Conservation (phyloP, 192 early-diverging fungal genomes). For the Mortierella hygrophila region DNA sequence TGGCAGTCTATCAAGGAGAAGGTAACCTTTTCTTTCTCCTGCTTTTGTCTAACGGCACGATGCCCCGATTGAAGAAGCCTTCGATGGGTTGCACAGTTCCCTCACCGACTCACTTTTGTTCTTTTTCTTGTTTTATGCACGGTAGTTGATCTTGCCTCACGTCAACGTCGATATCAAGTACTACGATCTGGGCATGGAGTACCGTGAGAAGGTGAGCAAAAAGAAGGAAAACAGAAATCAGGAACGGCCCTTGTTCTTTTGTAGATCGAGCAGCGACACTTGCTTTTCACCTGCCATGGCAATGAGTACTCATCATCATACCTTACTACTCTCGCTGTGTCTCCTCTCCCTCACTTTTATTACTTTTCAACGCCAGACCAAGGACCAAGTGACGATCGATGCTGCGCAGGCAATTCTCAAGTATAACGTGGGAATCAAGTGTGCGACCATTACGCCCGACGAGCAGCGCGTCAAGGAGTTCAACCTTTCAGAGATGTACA, state of each 20-base stretch:
- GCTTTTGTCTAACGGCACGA: neutral
- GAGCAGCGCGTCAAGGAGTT: conserved; percentile 95
- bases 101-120: neutral
- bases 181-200: conserved; percentile 95
- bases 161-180: conserved; percentile 95
- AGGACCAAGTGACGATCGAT: conserved; percentile 88
- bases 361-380: conserved; percentile 43
- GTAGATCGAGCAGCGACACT: neutral
- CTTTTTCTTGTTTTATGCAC: neutral
- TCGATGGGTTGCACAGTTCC: neutral
- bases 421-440: conserved; percentile 99
- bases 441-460: conserved; percentile 99
- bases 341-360: neutral
- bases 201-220: conserved; percentile 80
- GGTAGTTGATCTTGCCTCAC: conserved; percentile 87
- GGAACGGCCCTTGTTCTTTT: neutral
- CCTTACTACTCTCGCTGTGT: no score
- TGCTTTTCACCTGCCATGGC: neutral
- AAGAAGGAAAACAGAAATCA: neutral
- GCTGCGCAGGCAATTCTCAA: conserved; percentile 95
- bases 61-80: neutral
- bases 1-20: conserved; percentile 94
- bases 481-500: conserved; percentile 97
- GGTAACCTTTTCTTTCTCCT: conserved; percentile 36
- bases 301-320: neutral